A percentile compares a stretch with the other conserved stretches of the same genome.
Evolutionary conservation across 306 rosid species (phyloP).

Genomic region (Pueraria montana): DNA sequence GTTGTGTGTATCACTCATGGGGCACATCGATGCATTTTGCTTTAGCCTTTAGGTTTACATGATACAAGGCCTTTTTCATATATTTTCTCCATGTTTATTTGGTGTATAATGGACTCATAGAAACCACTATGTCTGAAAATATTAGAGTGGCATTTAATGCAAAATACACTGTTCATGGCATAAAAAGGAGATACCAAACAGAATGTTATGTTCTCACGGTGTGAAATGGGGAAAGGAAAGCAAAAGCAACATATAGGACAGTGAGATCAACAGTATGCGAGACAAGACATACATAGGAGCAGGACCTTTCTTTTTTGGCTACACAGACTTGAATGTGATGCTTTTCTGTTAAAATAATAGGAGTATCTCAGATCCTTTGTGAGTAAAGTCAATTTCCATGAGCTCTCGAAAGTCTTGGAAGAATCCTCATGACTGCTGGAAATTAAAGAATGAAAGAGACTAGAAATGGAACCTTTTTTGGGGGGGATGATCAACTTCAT

Average conservation of each 20-base stretch:
- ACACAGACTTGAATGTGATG: constrained; percentile 57
- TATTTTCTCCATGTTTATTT: constrained; percentile 21
- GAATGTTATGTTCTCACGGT: constrained; percentile 54
- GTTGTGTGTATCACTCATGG: background rate
- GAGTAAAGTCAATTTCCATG: constrained; percentile 47
- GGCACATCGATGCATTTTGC: constrained; percentile 37
- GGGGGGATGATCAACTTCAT: constrained; percentile 6
- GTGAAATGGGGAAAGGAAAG: constrained; percentile 47
- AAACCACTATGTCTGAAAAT: constrained; percentile 29
- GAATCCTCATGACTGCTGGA: constrained; percentile 35
- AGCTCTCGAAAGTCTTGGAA: constrained; percentile 36
- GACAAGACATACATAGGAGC: constrained; percentile 51
- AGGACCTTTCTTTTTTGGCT: constrained; percentile 43
- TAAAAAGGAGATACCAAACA: constrained; percentile 59
- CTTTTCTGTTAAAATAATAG: constrained; percentile 39
- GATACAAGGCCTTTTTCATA: constrained; percentile 10
- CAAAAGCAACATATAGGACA: constrained; percentile 50
- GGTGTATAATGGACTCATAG: constrained; percentile 18
- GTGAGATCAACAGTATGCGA: constrained; percentile 48
- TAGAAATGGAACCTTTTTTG: constrained; percentile 32
- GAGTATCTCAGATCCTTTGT: constrained; percentile 49
- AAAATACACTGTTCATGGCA: constrained; percentile 52
- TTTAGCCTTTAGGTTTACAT: constrained; percentile 12
- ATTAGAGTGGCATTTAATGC: constrained; percentile 39
- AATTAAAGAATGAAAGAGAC: constrained; percentile 52